phyloP scores from a whole-genome alignment of 176 grass and related monocot genomes.

The Ampelocalamus luodianensis region DNA sequence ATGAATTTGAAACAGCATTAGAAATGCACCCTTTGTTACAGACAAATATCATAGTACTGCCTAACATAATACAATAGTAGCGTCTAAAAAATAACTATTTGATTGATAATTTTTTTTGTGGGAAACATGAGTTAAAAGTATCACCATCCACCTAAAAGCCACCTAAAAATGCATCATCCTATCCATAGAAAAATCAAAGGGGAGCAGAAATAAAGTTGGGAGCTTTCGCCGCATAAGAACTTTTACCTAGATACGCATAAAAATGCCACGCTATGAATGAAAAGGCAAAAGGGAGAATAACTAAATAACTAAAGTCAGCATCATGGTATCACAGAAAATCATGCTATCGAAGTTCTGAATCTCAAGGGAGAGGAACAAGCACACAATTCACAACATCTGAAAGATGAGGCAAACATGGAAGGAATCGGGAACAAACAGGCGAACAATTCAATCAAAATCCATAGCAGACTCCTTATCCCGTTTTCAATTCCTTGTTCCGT shows the following conservation, averaged over 20 bases:
- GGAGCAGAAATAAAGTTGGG: not conserved
- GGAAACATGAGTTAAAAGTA: not conserved
- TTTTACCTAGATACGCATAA: not conserved
- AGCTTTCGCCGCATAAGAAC: constrained; percentile 23
- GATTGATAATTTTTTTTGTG: not conserved
- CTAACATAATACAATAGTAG: constrained; percentile 1
- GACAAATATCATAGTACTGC: not conserved
- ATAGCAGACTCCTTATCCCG: no score
- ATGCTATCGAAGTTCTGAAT: constrained; percentile 36
- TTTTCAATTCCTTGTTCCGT: not conserved
- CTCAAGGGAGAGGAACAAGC: not conserved
- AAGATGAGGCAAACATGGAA: not conserved
- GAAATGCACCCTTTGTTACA: not conserved
- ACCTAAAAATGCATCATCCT: constrained; percentile 10
- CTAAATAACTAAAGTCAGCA: constrained; percentile 38
- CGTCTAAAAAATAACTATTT: not conserved
- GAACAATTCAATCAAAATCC: not conserved
- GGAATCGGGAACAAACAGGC: not conserved
- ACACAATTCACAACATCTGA: not conserved
- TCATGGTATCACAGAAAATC: constrained; percentile 26
- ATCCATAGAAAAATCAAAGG: not conserved
- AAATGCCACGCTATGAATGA: not conserved
- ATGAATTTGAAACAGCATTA: not conserved
- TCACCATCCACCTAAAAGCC: not conserved
- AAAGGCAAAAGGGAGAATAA: not conserved